Evolutionary conservation across 768 basidiomycete species (phyloP).

Genomic region (Suillus placidus): DNA sequence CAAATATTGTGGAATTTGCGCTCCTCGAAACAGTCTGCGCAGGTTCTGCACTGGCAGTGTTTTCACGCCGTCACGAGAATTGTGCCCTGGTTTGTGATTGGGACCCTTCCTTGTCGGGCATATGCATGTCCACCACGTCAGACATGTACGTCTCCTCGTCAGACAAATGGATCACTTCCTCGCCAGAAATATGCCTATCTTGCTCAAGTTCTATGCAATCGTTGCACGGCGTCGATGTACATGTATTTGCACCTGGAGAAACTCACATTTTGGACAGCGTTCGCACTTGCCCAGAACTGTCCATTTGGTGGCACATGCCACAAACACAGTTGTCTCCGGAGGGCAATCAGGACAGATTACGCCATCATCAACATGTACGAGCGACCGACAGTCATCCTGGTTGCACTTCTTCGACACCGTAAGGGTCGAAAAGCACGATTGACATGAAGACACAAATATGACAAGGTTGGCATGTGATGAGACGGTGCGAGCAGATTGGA

Average conservation of each 20-base stretch:
- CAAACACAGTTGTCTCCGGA: neutral
- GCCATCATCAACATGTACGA: too few species aligned
- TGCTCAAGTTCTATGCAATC: conserved; percentile 24
- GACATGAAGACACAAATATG: too few species aligned
- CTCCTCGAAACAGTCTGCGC: too few species aligned
- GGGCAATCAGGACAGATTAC: neutral
- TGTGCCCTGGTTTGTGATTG: too few species aligned
- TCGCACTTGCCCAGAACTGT: neutral
- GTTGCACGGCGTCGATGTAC: conserved; percentile 25
- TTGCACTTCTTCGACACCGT: too few species aligned
- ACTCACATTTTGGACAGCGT: conserved; percentile 22
- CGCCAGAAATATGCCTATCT: neutral
- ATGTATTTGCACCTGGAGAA: conserved; percentile 22
- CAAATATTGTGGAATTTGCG: too few species aligned
- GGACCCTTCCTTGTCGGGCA: too few species aligned
- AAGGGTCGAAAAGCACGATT: neutral
- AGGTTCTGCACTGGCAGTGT: too few species aligned
- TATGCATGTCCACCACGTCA: too few species aligned
- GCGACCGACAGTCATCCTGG: too few species aligned
- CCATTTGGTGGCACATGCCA: neutral
- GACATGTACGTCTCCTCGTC: too few species aligned
- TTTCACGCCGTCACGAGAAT: too few species aligned
- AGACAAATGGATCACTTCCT: neutral
- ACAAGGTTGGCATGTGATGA: neutral
- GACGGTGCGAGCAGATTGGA: neutral